These are phyloP conservation scores for Apiotrichum porosum DNA, from an alignment of 1,284 basidiomycete species.

Conservation along the genomic window DNA sequence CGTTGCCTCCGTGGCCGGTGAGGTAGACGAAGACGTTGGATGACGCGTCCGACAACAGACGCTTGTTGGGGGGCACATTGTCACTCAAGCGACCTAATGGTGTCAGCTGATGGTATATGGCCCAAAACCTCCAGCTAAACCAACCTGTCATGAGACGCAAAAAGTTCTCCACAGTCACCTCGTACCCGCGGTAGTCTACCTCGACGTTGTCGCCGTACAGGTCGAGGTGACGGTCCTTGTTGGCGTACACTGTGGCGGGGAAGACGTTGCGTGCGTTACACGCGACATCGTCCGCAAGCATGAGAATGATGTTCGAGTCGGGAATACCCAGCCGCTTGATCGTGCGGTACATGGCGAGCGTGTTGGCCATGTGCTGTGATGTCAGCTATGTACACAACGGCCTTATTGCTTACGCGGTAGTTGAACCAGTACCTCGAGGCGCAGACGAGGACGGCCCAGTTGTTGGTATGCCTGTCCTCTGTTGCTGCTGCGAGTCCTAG, in stretches of 20 bases:
- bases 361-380: constrained; percentile 93
- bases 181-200: constrained; percentile 96
- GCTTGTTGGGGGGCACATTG: constrained; percentile 78
- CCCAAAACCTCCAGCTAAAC: background rate
- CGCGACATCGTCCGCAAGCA: constrained; percentile 95
- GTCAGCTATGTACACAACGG: background rate
- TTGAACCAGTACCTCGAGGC: constrained; percentile 98
- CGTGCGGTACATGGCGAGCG: constrained; percentile 96
- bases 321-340: constrained; percentile 97
- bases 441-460: constrained; percentile 96
- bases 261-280: constrained; percentile 91
- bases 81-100: constrained; percentile 59
- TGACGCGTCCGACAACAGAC: constrained; percentile 82
- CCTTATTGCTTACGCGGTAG: constrained; percentile 69
- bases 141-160: constrained; percentile 81
- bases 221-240: constrained; percentile 71
- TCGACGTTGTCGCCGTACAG: constrained; percentile 95
- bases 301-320: constrained; percentile 96
- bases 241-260: constrained; percentile 85
- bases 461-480: constrained; percentile 69
- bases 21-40: constrained; percentile 97
- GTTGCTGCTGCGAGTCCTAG: too few species aligned
- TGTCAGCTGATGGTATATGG: constrained; percentile 51
- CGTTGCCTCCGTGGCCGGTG: constrained; percentile 96
- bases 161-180: constrained; percentile 96